phyloP scores from a whole-genome alignment of 2,329 filamentous ascomycete genomes.

The Fusarium lateritium region DNA sequence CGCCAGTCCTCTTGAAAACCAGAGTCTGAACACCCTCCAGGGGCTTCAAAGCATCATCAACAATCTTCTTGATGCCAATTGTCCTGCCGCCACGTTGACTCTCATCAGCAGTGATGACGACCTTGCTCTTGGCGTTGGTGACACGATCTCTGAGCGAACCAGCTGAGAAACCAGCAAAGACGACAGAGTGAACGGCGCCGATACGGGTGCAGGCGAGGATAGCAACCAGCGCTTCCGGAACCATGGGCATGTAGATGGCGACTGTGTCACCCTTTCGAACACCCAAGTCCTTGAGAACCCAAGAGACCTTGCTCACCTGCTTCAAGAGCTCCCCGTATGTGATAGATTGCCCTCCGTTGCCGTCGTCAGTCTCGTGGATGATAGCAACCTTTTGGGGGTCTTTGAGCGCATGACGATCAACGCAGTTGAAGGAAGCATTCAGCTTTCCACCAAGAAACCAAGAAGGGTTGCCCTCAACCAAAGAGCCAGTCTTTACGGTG shows the following conservation, averaged over 20 bases:
- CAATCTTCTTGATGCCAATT: slow-evolving; percentile 95
- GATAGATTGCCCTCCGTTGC: slow-evolving; percentile 84
- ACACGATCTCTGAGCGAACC: slow-evolving; percentile 93
- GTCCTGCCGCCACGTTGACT: slow-evolving; percentile 94
- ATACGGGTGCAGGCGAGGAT: slow-evolving; percentile 85
- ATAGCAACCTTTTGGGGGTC: slow-evolving; percentile 91
- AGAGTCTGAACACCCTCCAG: slow-evolving; percentile 88
- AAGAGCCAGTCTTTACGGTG: slow-evolving; percentile 82
- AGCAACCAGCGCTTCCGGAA: slow-evolving; percentile 90
- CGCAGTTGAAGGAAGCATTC: slow-evolving; percentile 95
- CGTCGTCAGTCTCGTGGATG: slow-evolving; percentile 95
- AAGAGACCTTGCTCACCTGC: slow-evolving; percentile 86
- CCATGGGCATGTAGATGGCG: slow-evolving; percentile 96
- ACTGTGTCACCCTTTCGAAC: slow-evolving; percentile 96
- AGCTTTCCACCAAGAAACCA: slow-evolving; percentile 94
- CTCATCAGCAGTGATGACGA: slow-evolving; percentile 94
- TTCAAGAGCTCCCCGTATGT: slow-evolving; percentile 91
- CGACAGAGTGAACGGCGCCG: slow-evolving; percentile 92
- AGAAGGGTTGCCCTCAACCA: slow-evolving; percentile 82
- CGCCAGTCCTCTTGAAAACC: slow-evolving; percentile 91
- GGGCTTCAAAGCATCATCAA: slow-evolving; percentile 86
- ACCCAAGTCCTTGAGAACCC: slow-evolving; percentile 89
- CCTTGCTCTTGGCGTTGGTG: slow-evolving; percentile 85
- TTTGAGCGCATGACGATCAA: slow-evolving; percentile 92
- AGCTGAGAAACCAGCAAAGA: slow-evolving; percentile 95